Evolutionary conservation across 2,329 filamentous ascomycete genomes (phyloP).

Genomic region (Fusarium sp.): DNA sequence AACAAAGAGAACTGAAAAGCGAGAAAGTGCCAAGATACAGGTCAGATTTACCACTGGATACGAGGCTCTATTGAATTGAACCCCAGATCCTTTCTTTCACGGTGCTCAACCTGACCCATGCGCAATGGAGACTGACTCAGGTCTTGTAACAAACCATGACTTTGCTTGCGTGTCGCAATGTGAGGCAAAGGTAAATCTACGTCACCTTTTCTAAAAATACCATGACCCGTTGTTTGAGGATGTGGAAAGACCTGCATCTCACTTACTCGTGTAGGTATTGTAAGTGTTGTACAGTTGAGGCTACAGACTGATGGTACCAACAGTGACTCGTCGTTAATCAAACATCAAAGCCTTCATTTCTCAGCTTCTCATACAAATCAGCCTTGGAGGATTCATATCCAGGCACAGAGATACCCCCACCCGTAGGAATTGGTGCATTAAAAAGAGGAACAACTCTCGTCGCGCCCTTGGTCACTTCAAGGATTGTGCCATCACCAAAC

Average conservation of each 20-base stretch:
- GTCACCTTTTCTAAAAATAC: conserved; percentile 16
- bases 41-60: conserved; percentile 22
- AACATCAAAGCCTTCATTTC: conserved; percentile 42
- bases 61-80: conserved; percentile 25
- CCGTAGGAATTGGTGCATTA: conserved; percentile 30
- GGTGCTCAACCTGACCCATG: conserved; percentile 31
- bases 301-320: neutral
- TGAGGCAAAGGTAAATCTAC: conserved; percentile 18
- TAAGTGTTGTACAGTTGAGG: neutral
- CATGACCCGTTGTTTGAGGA: neutral
- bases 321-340: conserved; percentile 12
- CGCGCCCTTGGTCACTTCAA: conserved; percentile 49
- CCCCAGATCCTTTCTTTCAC: conserved; percentile 27
- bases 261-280: neutral
- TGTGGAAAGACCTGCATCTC: neutral
- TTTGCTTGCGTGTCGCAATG: conserved; percentile 28
- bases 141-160: conserved; percentile 9
- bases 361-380: conserved; percentile 43
- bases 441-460: conserved; percentile 50
- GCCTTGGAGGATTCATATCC: conserved; percentile 45
- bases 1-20: conserved; percentile 22
- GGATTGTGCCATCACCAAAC: conserved; percentile 52
- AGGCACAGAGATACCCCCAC: conserved; percentile 25
- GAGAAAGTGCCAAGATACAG: conserved; percentile 22
- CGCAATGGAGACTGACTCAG: conserved; percentile 28